These are phyloP conservation scores for Obelidium mucronatum DNA, from an alignment of 192 early-diverging fungal species.

Conservation along the genomic window DNA sequence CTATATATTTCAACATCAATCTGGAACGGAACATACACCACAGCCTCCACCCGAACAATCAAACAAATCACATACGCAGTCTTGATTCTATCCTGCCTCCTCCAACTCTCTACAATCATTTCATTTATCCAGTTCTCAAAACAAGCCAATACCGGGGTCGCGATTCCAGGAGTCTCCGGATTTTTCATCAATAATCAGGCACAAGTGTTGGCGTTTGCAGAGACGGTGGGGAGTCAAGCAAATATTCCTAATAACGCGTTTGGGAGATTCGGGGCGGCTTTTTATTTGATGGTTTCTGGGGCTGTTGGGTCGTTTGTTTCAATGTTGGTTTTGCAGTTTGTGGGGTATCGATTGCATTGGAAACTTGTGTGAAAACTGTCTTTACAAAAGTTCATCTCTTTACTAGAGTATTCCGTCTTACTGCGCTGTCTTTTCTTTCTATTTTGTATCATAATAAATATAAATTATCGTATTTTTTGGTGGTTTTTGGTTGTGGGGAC, in stretches of 20 bases:
- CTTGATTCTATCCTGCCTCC: neutral
- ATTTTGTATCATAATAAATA: too few species aligned
- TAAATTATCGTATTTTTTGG: too few species aligned
- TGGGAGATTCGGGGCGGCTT: neutral
- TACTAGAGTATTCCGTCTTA: too few species aligned
- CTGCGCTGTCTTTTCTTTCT: too few species aligned
- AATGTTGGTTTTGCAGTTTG: neutral
- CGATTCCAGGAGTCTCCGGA: neutral
- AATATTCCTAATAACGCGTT: neutral
- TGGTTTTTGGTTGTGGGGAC: too few species aligned
- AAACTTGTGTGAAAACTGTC: too few species aligned
- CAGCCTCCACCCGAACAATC: neutral
- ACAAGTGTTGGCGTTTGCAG: neutral
- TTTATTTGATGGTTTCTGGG: neutral
- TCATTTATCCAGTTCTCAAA: neutral
- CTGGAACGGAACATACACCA: too few species aligned
- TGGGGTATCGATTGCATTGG: neutral
- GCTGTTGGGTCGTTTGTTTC: neutral
- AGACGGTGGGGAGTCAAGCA: neutral
- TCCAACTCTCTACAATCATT: neutral
- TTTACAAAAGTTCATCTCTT: too few species aligned
- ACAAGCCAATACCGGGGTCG: neutral
- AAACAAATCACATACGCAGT: neutral
- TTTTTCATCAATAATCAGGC: neutral
- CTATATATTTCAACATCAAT: too few species aligned